Conservation (phyloP, 257 asterid genomes). For the Solanum chmielewskii region DNA sequence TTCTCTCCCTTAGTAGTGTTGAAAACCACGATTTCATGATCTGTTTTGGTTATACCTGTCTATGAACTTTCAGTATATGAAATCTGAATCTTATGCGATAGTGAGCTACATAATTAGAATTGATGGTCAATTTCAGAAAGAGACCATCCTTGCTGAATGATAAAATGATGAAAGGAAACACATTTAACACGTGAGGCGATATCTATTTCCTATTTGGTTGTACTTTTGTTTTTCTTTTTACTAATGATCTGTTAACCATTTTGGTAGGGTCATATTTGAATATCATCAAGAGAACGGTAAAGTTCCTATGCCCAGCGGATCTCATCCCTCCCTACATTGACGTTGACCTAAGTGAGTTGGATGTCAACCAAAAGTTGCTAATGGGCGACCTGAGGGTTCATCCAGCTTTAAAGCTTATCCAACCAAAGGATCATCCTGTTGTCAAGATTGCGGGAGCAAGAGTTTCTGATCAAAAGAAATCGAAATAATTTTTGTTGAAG, state of each 20-base stretch:
- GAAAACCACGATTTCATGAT: background rate
- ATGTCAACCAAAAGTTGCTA: constrained; percentile 67
- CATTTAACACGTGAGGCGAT: background rate
- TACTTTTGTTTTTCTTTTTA: background rate
- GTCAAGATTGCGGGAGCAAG: constrained; percentile 38
- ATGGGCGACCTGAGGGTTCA: constrained; percentile 79
- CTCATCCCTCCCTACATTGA: constrained; percentile 80
- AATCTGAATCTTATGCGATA: background rate
- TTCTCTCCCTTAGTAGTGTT: background rate
- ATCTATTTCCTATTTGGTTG: background rate
- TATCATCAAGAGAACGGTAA: constrained; percentile 71
- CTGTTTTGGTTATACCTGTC: background rate
- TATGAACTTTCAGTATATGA: background rate
- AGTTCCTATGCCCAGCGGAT: constrained; percentile 81
- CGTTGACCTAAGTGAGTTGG: constrained; percentile 81
- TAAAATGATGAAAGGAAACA: background rate
- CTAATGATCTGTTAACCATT: background rate
- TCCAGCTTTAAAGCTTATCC: constrained; percentile 67
- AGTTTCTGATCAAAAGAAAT: constrained; percentile 38
- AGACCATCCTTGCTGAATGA: background rate
- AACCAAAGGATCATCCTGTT: constrained; percentile 23
- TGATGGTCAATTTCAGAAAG: background rate
- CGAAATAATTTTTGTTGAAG: constrained; percentile 17
- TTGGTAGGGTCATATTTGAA: constrained; percentile 64
- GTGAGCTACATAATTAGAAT: background rate